phyloP scores from a whole-genome alignment of 73 alveolate species.

The Stentor roeselii region DNA sequence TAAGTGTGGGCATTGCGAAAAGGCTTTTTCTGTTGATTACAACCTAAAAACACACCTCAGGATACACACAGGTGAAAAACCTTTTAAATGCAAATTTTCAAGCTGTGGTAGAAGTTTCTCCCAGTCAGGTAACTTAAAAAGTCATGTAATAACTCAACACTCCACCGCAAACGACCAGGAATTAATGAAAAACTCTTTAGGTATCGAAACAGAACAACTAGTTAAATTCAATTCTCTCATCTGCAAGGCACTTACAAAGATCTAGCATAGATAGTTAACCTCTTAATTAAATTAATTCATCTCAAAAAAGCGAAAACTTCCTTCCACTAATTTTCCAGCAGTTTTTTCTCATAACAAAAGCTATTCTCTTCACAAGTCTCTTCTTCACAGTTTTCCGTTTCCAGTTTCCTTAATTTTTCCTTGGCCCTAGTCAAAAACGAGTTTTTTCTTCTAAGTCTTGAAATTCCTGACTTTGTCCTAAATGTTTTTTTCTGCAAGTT shows the following conservation, averaged over 20 bases:
- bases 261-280: too few relatives aligned
- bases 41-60: slow-evolving; percentile 77
- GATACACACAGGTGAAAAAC: slow-evolving; percentile 86
- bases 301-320: too few relatives aligned
- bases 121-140: slow-evolving; percentile 50
- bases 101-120: slow-evolving; percentile 66
- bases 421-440: neutral
- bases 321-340: too few relatives aligned
- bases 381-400: too few relatives aligned
- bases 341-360: too few relatives aligned
- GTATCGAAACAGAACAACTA: too few relatives aligned
- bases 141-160: slow-evolving; percentile 54
- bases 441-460: neutral
- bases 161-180: too few relatives aligned
- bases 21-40: slow-evolving; percentile 64
- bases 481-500: neutral
- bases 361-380: too few relatives aligned
- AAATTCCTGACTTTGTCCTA: neutral
- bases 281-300: too few relatives aligned
- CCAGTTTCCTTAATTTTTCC: neutral
- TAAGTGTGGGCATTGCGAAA: slow-evolving; percentile 65
- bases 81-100: slow-evolving; percentile 63
- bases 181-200: too few relatives aligned
- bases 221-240: too few relatives aligned
- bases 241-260: too few relatives aligned